Base-by-base conservation (phyloP, 805 yeast species). In the Candida ascalaphidarum region DNA sequence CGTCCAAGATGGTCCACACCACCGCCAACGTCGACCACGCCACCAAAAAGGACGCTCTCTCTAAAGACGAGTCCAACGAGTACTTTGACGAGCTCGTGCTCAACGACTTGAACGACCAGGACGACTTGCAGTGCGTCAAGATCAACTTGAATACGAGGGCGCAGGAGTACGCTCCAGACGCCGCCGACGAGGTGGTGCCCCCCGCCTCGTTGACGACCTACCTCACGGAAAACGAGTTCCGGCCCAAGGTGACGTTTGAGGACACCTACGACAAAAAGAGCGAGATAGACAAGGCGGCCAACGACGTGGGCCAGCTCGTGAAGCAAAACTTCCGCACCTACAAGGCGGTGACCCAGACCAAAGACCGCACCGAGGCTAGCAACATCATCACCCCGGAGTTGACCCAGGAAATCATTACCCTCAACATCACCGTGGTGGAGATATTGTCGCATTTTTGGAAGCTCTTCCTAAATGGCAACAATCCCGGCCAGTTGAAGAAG, bases 1-100 rank as follows among this genome's bases (percentile, higher is more conserved):
- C 94, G 47, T 76, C 83, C 33, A 74, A 86, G 39, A 80, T 89
- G 81, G 73, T 89, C 37, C 68, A 37, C 17, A 37, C 45, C 36
- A 46, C 24, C 28, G 18, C 18, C 8, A 8, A 8, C 18, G 18
- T 8, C 18, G 18, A 17, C 6, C 8, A 17, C 18, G 18, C 6
- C 18, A 17, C 8, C 18, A 6, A 17, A 8, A 6, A 7, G 18
- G 8, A 8, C 8, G 6, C 18, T 7, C 8, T 7, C 8, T 36
- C 41, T 2, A 39, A 32, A 7, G 36, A 49, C 23, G 37, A 43
- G 10, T 58, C 58, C 28, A 50, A 54, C 28, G 63, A 57, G 32
- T 42, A 51, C 24, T 51, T 60, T 27, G 61, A 65, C 15, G 80
- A 72, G 32, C 37, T 75, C 23, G 54, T 63, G 11, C 56, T 74